Percentiles rank a stretch among this genome's conserved stretches.
These are phyloP conservation scores for Chimonanthus praecox DNA, from an alignment of 164 flowering plant species.

Conservation along the genomic window DNA sequence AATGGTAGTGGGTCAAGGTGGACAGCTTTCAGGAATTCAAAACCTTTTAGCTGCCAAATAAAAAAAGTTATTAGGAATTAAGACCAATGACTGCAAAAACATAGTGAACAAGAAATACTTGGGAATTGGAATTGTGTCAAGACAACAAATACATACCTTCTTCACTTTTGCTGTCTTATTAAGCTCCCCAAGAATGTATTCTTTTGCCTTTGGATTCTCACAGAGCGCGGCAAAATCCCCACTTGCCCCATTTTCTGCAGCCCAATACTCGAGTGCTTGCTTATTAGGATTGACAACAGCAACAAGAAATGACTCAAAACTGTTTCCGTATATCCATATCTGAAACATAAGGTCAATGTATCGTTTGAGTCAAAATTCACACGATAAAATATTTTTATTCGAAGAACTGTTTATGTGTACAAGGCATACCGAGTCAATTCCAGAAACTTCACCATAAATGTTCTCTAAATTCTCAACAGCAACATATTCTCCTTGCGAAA, in stretches of 20 bases:
- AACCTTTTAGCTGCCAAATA: slow-evolving; percentile 85
- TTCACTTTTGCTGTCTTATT: slow-evolving; percentile 67
- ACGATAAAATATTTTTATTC: not conserved
- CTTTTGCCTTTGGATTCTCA: slow-evolving; percentile 71
- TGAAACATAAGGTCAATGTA: slow-evolving; percentile 23
- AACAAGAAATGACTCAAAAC: slow-evolving; percentile 85
- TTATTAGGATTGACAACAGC: slow-evolving; percentile 79
- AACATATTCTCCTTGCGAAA: slow-evolving; percentile 98
- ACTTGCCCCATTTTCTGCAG: slow-evolving; percentile 47
- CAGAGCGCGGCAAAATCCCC: slow-evolving; percentile 78
- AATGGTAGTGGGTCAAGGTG: slow-evolving; percentile 92
- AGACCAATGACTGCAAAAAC: too few species aligned
- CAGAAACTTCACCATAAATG: slow-evolving; percentile 56
- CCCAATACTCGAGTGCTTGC: slow-evolving; percentile 65
- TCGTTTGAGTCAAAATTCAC: not conserved
- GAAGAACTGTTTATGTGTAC: not conserved
- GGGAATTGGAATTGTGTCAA: too few species aligned
- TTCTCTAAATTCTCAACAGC: slow-evolving; percentile 97
- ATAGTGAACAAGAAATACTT: too few species aligned
- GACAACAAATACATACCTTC: slow-evolving; percentile 45
- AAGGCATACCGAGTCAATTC: slow-evolving; percentile 66
- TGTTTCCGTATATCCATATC: slow-evolving; percentile 97
- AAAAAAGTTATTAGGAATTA: not conserved
- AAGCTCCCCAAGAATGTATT: slow-evolving; percentile 70
- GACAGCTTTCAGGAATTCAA: slow-evolving; percentile 72